A percentile compares a stretch with the other conserved stretches of the same genome.
Evolutionary conservation across 257 asterid species (phyloP).

Genomic region (Primulina tabacum): DNA sequence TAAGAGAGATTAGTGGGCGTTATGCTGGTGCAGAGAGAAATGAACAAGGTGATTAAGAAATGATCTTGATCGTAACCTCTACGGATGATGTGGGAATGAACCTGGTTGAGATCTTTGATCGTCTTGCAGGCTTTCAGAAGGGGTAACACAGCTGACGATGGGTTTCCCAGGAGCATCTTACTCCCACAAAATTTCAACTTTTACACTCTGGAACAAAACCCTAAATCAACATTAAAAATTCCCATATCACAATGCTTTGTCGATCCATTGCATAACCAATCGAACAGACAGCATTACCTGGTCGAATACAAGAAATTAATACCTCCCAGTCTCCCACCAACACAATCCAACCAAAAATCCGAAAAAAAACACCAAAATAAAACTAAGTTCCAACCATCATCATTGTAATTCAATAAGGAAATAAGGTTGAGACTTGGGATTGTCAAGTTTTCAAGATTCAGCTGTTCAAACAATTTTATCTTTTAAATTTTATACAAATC

Average conservation of each 20-base stretch:
- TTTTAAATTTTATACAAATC: too few relatives aligned
- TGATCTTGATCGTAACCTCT: slow-evolving; percentile 69
- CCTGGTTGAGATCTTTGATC: slow-evolving; percentile 37
- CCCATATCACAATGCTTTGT: slow-evolving; percentile 29
- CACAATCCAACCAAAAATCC: background rate
- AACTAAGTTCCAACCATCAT: slow-evolving; percentile 34
- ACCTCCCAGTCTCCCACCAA: slow-evolving; percentile 14
- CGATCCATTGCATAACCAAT: slow-evolving; percentile 33
- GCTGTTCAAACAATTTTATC: too few relatives aligned
- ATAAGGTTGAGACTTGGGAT: too few relatives aligned
- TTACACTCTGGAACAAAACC: slow-evolving; percentile 31
- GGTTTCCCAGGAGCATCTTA: slow-evolving; percentile 33
- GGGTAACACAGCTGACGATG: slow-evolving; percentile 30
- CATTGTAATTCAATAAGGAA: background rate
- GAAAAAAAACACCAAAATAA: slow-evolving; percentile 2
- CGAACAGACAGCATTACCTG: slow-evolving; percentile 56
- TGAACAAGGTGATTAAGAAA: slow-evolving; percentile 44
- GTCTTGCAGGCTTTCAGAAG: slow-evolving; percentile 46
- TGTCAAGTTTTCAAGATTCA: too few relatives aligned
- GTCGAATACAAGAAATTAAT: slow-evolving; percentile 36
- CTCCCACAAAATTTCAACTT: slow-evolving; percentile 42
- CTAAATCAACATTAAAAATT: slow-evolving; percentile 31
- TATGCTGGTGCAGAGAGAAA: slow-evolving; percentile 42
- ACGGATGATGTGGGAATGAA: slow-evolving; percentile 50
- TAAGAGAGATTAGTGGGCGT: slow-evolving; percentile 35